Percentiles rank a stretch among this genome's conserved stretches.
phyloP scores from a whole-genome alignment of 495 filamentous ascomycete species.

The Penicillium macrosclerotiorum region DNA sequence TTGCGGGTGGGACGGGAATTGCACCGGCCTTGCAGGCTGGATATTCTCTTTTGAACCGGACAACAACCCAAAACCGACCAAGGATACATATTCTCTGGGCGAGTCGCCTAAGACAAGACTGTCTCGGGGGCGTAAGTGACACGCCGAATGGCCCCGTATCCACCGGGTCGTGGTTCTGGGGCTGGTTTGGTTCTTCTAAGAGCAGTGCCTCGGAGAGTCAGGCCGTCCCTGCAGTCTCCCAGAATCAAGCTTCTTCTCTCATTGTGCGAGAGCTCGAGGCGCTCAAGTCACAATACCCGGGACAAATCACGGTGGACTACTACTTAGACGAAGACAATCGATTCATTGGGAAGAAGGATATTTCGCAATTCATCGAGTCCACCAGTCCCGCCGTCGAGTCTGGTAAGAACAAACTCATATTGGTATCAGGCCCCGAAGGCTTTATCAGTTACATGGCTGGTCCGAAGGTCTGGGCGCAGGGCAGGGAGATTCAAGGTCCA shows the following conservation, averaged over 20 bases:
- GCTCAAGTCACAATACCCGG: slow-evolving; percentile 53
- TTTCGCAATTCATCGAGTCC: slow-evolving; percentile 38
- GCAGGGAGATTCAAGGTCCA: slow-evolving; percentile 69
- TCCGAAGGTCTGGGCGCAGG: slow-evolving; percentile 67
- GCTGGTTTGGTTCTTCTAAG: slow-evolving; percentile 22
- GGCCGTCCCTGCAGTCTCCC: background rate
- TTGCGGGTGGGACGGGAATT: slow-evolving; percentile 93
- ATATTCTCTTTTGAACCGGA: slow-evolving; percentile 50
- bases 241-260: slow-evolving; percentile 19
- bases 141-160: slow-evolving; percentile 14
- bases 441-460: slow-evolving; percentile 81
- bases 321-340: slow-evolving; percentile 74
- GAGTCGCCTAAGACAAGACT: slow-evolving; percentile 57
- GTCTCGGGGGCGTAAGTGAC: slow-evolving; percentile 44
- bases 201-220: background rate
- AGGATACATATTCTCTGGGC: slow-evolving; percentile 69
- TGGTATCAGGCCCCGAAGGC: slow-evolving; percentile 86
- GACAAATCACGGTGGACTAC: slow-evolving; percentile 62
- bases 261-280: slow-evolving; percentile 63
- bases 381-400: slow-evolving; percentile 12
- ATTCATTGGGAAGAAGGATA: slow-evolving; percentile 54
- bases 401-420: slow-evolving; percentile 56
- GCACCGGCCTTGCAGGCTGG: slow-evolving; percentile 84
- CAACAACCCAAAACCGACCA: slow-evolving; percentile 20
- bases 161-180: slow-evolving; percentile 33